Evolutionary conservation across 306 rosid species (phyloP), one percentile per base, ranked within the genome.

Genomic region (Lagenaria siceraria): DNA sequence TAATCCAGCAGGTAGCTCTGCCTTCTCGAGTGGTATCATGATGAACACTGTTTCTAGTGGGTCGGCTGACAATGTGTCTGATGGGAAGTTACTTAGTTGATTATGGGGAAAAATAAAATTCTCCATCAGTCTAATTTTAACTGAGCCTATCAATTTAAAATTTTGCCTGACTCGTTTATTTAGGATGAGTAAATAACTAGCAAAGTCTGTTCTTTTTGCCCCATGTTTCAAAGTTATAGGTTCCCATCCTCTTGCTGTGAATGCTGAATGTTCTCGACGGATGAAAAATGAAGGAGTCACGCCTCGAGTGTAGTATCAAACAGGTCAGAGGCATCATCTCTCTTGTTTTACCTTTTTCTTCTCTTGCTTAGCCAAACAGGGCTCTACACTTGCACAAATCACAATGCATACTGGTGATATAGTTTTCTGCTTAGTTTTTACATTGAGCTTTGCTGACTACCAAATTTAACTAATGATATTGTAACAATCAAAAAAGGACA

Each of bases 51-150:
- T 56, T 27, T 74, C 66, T 51, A 76, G 83, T 40, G 80, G 80
- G 64, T 29, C 80, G 3, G 61, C 25, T 4, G 82, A 79, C 75
- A 58, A 64, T 56, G 71, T 73, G 66, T 55, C 81, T 6, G 84
- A 84, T 59, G 75, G 79, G 79, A 72, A 78, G 76, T 36, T 70
- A 79, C 63, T 54, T 54, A 74, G 84, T 49, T 72, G 79, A 81
- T 19, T 24, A 78, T 53, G 78, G 68, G 52, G 52, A 46, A 17
- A 51, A 59, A 40, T 22, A 27, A 15, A 40, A 3, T 38, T 58
- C 22, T 22, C n/a, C 35, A 52, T 51, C 24, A 51, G 58, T 29
- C 62, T 73, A 52, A 25, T 73, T 31, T 73, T 49, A 73, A 52
- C 58, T 31, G 77, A 73, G 52, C 25, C 36, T 72, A 29, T 18